Evolutionary conservation across 139 green algal species (phyloP), one percentile per base, ranked within the genome.

Genomic region (Trebouxia sp.): DNA sequence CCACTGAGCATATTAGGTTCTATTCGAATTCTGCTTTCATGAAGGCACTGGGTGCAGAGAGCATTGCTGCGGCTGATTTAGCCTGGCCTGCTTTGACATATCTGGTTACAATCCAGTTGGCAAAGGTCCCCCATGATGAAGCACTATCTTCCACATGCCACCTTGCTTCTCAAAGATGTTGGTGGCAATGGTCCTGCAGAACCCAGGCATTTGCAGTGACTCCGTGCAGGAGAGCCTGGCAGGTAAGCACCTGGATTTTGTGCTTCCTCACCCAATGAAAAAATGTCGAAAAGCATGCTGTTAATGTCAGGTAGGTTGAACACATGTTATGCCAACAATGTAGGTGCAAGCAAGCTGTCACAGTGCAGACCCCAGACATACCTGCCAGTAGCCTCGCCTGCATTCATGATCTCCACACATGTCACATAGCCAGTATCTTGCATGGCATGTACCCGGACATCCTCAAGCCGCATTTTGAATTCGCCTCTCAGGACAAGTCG

Each of bases 131-230:
- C 91, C 93, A 37, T 97, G 93, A 85, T 97, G 93, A 26, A 92
- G 87, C 10, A 91, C 77, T 14, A 97, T 87, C 20, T 89, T 84
- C 93, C 93, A 97, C 7, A 84, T 55, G 20, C 91, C 92, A 35
- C 85, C 38, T 65, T 96, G 90, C 84, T 92, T 92, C 76, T 97
- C 91, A 85, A 97, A 97, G 1, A 97, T 82, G 78, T 97, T 97
- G 56, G 93, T 97, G 24, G 94, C 94, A 6, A 85, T 69, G 1
- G 94, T 89, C 80, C 92, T 92, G 84, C 79, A 72, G 8, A 14
- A 26, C 12, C n/a, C n/a, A n/a, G n/a, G n/a, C n/a, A n/a, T n/a
- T n/a, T n/a, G n/a, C n/a, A n/a, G n/a, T n/a, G n/a, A n/a, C n/a
- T n/a, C n/a, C n/a, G n/a, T n/a, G n/a, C n/a, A n/a, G n/a, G n/a